Evolutionary conservation across 1,284 basidiomycete genomes (phyloP).

Genomic region (Rhodotorula mucilaginosa): DNA sequence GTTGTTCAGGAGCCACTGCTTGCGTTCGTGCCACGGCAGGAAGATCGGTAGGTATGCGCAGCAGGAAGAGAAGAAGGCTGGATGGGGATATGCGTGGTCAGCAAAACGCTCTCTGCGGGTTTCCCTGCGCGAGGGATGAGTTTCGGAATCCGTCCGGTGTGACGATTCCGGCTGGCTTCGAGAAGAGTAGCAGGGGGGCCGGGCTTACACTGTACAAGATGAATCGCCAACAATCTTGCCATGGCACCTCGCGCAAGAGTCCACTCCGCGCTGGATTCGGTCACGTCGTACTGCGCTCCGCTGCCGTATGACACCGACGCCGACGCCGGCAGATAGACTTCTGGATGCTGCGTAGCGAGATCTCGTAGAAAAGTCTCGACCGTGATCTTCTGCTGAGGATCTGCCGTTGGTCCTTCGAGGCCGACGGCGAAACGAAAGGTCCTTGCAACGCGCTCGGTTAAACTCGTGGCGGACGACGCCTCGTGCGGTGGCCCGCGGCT

Average conservation of each 20-base stretch:
- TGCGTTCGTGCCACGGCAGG: slow-evolving; percentile 12
- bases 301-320: neutral
- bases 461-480: no score
- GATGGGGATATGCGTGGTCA: neutral
- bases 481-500: no score
- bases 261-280: slow-evolving; percentile 21
- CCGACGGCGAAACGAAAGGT: neutral
- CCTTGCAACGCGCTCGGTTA: neutral
- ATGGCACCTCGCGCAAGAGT: slow-evolving; percentile 24
- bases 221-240: slow-evolving; percentile 11
- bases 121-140: no score
- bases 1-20: slow-evolving; percentile 2
- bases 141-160: neutral
- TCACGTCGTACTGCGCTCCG: neutral
- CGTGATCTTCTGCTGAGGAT: neutral
- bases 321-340: neutral
- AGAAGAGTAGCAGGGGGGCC: neutral
- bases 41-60: slow-evolving; percentile 30
- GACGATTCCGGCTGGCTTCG: no score
- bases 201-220: slow-evolving; percentile 18
- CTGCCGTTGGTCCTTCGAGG: neutral
- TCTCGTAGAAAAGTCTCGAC: slow-evolving; percentile 11
- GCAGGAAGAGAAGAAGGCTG: slow-evolving; percentile 36
- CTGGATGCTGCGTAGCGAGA: neutral
- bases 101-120: no score